Percentiles rank a stretch among this genome's conserved stretches.
phyloP scores from a whole-genome alignment of 768 basidiomycete genomes.

The Sporobolomyces pararoseus region DNA sequence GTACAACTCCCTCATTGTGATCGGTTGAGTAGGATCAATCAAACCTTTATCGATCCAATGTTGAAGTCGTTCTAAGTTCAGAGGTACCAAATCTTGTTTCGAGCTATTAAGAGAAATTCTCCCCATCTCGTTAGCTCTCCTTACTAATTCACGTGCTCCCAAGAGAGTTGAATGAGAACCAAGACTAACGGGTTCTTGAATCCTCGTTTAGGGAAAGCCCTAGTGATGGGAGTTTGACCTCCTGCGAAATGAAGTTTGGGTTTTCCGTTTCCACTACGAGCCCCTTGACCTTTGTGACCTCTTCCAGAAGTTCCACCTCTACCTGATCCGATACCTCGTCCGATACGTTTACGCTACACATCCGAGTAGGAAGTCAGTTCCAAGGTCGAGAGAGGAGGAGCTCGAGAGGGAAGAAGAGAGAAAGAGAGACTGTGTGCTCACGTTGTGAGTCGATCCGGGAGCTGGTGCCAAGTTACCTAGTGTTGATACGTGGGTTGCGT shows the following conservation, averaged over 20 bases:
- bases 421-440: slow-evolving; percentile 46
- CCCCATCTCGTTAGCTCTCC: not conserved
- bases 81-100: slow-evolving; percentile 68
- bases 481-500: slow-evolving; percentile 29
- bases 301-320: slow-evolving; percentile 88
- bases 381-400: not conserved
- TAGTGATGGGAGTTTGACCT: slow-evolving; percentile 89
- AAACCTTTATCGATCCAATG: slow-evolving; percentile 84
- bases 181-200: slow-evolving; percentile 80
- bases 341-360: slow-evolving; percentile 82
- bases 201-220: slow-evolving; percentile 86
- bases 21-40: slow-evolving; percentile 71
- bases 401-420: slow-evolving; percentile 10
- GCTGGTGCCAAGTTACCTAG: slow-evolving; percentile 74
- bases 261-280: slow-evolving; percentile 81
- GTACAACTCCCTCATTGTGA: slow-evolving; percentile 81
- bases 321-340: slow-evolving; percentile 86
- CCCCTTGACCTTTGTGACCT: slow-evolving; percentile 93
- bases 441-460: slow-evolving; percentile 65
- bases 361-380: not conserved
- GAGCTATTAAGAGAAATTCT: slow-evolving; percentile 57
- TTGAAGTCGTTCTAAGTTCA: slow-evolving; percentile 83
- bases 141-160: too few species aligned
- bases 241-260: slow-evolving; percentile 84
- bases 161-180: not conserved